A percentile compares a stretch with the other conserved stretches of the same genome.
Evolutionary conservation across 306 rosid species (phyloP).

Genomic region (Astragalus membranaceus): DNA sequence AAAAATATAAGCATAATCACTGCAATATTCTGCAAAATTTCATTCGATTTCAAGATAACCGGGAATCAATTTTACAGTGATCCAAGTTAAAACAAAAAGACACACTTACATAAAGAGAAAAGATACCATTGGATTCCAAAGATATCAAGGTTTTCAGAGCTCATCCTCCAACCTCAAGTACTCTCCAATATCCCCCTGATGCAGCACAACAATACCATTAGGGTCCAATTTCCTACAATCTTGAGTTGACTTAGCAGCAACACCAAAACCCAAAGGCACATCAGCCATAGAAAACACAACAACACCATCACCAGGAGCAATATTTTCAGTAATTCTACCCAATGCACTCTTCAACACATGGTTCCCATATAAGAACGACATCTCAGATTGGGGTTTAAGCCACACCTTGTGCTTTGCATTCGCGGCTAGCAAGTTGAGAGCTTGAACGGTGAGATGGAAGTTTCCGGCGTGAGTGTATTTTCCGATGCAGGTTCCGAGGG

Average conservation of each 20-base stretch:
- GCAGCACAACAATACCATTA: conserved; percentile 76
- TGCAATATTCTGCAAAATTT: background rate
- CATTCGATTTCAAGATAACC: background rate
- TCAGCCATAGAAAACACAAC: conserved; percentile 88
- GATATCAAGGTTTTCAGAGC: conserved; percentile 32
- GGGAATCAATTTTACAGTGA: background rate
- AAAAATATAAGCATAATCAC: background rate
- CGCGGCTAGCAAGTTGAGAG: conserved; percentile 50
- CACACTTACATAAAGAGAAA: background rate
- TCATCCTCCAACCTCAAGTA: conserved; percentile 94
- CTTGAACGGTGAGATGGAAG: conserved; percentile 73
- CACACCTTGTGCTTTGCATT: conserved; percentile 90
- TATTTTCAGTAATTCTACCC: conserved; percentile 79
- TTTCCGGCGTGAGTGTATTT: conserved; percentile 81
- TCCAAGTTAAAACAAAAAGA: background rate
- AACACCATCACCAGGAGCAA: conserved; percentile 75
- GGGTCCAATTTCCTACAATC: conserved; percentile 96
- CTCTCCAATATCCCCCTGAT: conserved; percentile 87
- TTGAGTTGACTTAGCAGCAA: conserved; percentile 83
- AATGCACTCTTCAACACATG: conserved; percentile 82
- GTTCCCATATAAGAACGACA: conserved; percentile 76
- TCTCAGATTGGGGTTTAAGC: conserved; percentile 87
- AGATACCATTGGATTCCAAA: no score
- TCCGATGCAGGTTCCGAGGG: conserved; percentile 83
- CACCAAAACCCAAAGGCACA: conserved; percentile 80